Base-by-base conservation (phyloP, 179 eudicot genomes). In the Silene coronaria region DNA sequence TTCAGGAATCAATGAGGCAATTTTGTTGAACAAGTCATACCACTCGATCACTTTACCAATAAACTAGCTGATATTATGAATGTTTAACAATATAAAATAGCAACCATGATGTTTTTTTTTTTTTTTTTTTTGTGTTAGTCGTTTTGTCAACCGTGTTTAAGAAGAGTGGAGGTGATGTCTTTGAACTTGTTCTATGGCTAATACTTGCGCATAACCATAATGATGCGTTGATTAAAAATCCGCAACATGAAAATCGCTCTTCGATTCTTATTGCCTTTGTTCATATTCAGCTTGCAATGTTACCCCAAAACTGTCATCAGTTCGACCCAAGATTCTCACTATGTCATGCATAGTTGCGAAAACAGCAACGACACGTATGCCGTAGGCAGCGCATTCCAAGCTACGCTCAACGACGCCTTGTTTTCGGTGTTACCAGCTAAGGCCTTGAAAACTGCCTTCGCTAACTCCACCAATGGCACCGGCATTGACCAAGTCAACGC, bases 381-480 rank as follows among this genome's bases (percentile, higher is more conserved):
- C 19, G 3, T 23, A 0, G 72, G 72, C 55, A 75, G 78, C 78
- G 3, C 53, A 4, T 75, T 66, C 19, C 61, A 75, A 3, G 26
- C 26, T 3, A 13, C 0, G 0, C 78, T 75, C 0, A 66, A 66
- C 11, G 4, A 66, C 32, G 53, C 65, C 23, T 36, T 75, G 17
- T 32, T 8, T 6, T 28, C 72, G 12, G 14, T n/a, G 51, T 4
- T 75, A 14, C 27, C 38, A 1, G 16, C 19, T 2, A 28, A 26
- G 38, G 45, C 63, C 22, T 23, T 38, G 12, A 5, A n/a, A 0
- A 2, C 22, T 5, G 17, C 16, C 10, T 75, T 8, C 60, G 66
- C 34, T 21, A 78, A 23, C 11, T 38, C 46, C 68, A 73, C 81
- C 16, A 60, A 16, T 11, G 81, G 77, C 12, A 74, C 71, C 8